Base-by-base conservation (phyloP, 164 flowering plant genomes). In the Dillenia turbinata region DNA sequence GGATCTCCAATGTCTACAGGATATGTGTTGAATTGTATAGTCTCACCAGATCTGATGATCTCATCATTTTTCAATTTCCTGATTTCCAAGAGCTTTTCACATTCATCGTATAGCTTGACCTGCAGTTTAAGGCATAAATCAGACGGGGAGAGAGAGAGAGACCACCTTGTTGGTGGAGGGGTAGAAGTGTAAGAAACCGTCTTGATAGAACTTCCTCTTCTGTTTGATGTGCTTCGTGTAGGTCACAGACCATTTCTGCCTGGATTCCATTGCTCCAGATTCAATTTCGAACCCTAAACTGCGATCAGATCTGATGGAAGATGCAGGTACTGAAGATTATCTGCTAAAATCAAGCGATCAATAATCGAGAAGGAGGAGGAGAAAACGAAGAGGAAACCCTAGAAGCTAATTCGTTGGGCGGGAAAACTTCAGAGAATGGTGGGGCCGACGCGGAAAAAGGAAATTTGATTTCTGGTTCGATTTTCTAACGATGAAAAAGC, bases 221-320 rank as follows among this genome's bases (percentile, higher is more conserved):
- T 88, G 96, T 74, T 80, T 86, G 48, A 89, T 33, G 74, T 92
- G 98, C 76, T 85, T 92, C 61, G 98, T 89, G 79, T 85, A 92
- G 60, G 89, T 92, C n/a, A 83, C 92, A 17, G 52, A 68, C 96
- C 96, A 92, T 66, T 75, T 75, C 71, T 68, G 65, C 44, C 50
- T 53, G 9, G 67, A 77, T 55, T 51, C 78, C 77, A 60, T 76
- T 46, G 55, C 66, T 69, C 59, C 40, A 16, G 17, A 33, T 33
- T 33, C 40, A 33, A 33, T 33, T 33, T 33, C 40, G 6, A 33
- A 33, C 7, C 40, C 40, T 33, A 33, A 33, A 33, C 0, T 33
- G 40, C 40, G 7, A 33, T 33, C 40, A 33, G 40, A 33, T 33
- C 40, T 33, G 40, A 33, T 33, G 40, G 40, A 33, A 33, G 40